Evolutionary conservation across 78 protist species (phyloP), one percentile per base, ranked within the genome.

Genomic region (Cavenderia fasciculata): DNA sequence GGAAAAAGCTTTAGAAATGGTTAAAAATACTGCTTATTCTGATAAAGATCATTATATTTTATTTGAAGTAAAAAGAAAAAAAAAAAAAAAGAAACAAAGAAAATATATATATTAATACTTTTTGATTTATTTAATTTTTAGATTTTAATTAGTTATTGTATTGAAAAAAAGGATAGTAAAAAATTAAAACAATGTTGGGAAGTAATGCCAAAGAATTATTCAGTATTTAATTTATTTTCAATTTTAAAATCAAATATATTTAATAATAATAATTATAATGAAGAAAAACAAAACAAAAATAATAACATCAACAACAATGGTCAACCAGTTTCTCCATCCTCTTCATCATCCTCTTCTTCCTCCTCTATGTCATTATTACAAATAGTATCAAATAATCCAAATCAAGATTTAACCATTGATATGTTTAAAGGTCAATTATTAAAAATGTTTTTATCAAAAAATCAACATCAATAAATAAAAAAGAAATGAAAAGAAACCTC

Each of bases 121-220:
- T 46, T 46, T 14, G 12, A 14, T 5, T 54, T 54, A 27, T 38
- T 25, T 14, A 16, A 38, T 36, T 36, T 59, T 19, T 61, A 76
- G 87, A 68, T 82, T 4, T 40, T 82, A 33, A n/a, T 82, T n/a
- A 36, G 51, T 10, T 56, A 52, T 29, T 82, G 89, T 56, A 68
- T 82, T 1, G 89, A 82, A 33, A 82, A 68, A 68, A 82, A 82
- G 56, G 89, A 82, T 56, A 65, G 61, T 68, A 2, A 23, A 1
- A 82, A 82, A 68, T 43, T 82, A 16, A 82, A 82, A 68, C 89
- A 82, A 54, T 82, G 89, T 68, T 82, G 89, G 89, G 52, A 47
- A 6, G 72, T 52, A 11, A 82, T 82, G 14, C 89, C 89, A 65
- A 82, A 82, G 61, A 82, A 82, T 29, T 82, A 66, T 41, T 11